phyloP scores from a whole-genome alignment of 1,284 basidiomycete species.

The Entoloma clypeatum region DNA sequence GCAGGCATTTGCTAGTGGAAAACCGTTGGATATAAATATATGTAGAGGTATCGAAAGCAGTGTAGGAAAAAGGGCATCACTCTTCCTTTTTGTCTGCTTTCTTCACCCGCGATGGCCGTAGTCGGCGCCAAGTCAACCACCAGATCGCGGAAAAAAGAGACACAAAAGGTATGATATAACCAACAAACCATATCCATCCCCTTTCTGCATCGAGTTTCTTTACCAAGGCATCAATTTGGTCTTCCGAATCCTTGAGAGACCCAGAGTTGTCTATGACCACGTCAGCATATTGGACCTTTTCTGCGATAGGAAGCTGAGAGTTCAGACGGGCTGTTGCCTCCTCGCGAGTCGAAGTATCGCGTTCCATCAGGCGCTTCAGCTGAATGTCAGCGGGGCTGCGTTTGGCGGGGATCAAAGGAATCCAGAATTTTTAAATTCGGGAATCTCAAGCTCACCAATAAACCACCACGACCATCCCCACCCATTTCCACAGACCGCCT shows the following conservation, averaged over 20 bases:
- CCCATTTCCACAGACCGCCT: constrained; percentile 82
- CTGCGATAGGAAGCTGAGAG: constrained; percentile 77
- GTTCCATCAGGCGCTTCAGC: constrained; percentile 71
- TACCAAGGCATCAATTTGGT: constrained; percentile 69
- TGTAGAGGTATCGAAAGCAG: too few species aligned
- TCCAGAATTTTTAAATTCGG: not conserved
- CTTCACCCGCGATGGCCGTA: constrained; percentile 4
- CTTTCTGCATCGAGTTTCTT: constrained; percentile 48
- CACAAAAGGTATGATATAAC: constrained; percentile 71
- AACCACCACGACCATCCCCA: constrained; percentile 83
- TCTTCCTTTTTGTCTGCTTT: not conserved
- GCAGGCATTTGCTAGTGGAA: too few species aligned
- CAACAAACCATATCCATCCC: constrained; percentile 66
- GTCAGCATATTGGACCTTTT: constrained; percentile 85
- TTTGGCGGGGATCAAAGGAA: not conserved
- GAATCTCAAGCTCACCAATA: constrained; percentile 69
- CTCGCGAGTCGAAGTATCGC: constrained; percentile 56
- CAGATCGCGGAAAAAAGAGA: constrained; percentile 18
- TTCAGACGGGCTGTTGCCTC: constrained; percentile 73
- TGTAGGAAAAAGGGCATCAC: too few species aligned
- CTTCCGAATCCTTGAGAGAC: constrained; percentile 60
- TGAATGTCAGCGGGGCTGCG: constrained; percentile 72
- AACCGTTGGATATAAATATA: too few species aligned
- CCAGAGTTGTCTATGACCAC: constrained; percentile 89
- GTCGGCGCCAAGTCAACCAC: constrained; percentile 15